Conservation (phyloP, 2,329 filamentous ascomycete genomes). For the Epichloe glyceriae region DNA sequence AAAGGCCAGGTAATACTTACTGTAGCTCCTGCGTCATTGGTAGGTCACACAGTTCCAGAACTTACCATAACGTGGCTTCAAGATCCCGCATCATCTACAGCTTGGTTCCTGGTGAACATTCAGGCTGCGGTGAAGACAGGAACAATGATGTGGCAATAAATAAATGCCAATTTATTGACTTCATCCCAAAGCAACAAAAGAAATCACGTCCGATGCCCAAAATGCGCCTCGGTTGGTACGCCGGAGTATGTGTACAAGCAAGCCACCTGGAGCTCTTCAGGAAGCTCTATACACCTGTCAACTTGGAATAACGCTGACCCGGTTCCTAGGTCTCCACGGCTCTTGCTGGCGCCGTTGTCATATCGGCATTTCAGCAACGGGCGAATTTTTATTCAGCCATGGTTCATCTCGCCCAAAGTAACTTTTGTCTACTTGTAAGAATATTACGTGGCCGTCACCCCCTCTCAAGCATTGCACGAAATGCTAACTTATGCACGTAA, state of each 20-base stretch:
- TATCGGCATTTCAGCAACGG: constrained; percentile 87
- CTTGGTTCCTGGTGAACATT: background rate
- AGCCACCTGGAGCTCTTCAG: background rate
- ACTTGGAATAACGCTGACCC: constrained; percentile 11
- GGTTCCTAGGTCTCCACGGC: constrained; percentile 58
- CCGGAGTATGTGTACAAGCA: constrained; percentile 37
- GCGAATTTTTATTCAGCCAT: constrained; percentile 98
- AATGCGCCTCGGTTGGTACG: constrained; percentile 49
- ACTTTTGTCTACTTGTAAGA: constrained; percentile 78
- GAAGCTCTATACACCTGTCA: background rate
- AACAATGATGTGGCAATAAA: constrained; percentile 3
- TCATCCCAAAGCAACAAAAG: background rate
- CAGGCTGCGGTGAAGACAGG: background rate
- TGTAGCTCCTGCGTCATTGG: background rate
- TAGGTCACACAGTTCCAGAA: background rate
- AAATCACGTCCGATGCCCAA: constrained; percentile 20
- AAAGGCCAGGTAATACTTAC: background rate
- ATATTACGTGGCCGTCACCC: constrained; percentile 3
- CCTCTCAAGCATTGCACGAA: background rate
- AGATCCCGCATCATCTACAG: background rate
- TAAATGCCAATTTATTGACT: background rate
- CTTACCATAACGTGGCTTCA: constrained; percentile 6
- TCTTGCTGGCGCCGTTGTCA: constrained; percentile 69
- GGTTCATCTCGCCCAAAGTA: constrained; percentile 93
- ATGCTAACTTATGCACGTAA: background rate